A percentile compares a stretch with the other conserved stretches of the same genome.
Conservation (phyloP, 306 rosid species). For the Lupinus albus region DNA sequence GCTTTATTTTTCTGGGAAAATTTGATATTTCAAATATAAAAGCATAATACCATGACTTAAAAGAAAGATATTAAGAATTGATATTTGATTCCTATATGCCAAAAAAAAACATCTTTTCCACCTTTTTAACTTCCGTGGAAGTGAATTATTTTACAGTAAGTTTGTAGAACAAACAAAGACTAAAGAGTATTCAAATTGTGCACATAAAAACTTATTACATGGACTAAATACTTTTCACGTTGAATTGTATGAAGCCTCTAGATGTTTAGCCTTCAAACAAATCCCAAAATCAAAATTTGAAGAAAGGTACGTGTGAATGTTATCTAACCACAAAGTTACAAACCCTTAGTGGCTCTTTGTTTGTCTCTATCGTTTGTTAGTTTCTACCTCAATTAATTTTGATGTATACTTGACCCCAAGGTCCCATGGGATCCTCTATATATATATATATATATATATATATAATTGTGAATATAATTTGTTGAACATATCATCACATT, state of each 20-base stretch:
- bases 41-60: background rate
- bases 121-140: background rate
- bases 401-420: slow-evolving; percentile 29
- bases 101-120: too few species aligned
- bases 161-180: background rate
- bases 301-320: slow-evolving; percentile 40
- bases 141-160: background rate
- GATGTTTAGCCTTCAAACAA: slow-evolving; percentile 36
- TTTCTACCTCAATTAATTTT: slow-evolving; percentile 4
- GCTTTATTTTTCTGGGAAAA: background rate
- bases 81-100: background rate
- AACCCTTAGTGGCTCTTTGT: slow-evolving; percentile 6
- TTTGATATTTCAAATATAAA: too few species aligned
- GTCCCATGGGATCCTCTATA: slow-evolving; percentile 13
- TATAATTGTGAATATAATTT: background rate
- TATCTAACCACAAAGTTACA: slow-evolving; percentile 36
- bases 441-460: slow-evolving; percentile 4
- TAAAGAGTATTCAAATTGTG: background rate
- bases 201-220: slow-evolving; percentile 27
- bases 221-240: background rate
- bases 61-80: background rate
- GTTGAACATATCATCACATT: slow-evolving; percentile 10
- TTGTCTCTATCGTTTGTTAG: slow-evolving; percentile 32
- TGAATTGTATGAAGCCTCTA: slow-evolving; percentile 39
- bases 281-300: slow-evolving; percentile 42